phyloP scores from a whole-genome alignment of 148 eudicot genomes.

The Polygonum maritimum region DNA sequence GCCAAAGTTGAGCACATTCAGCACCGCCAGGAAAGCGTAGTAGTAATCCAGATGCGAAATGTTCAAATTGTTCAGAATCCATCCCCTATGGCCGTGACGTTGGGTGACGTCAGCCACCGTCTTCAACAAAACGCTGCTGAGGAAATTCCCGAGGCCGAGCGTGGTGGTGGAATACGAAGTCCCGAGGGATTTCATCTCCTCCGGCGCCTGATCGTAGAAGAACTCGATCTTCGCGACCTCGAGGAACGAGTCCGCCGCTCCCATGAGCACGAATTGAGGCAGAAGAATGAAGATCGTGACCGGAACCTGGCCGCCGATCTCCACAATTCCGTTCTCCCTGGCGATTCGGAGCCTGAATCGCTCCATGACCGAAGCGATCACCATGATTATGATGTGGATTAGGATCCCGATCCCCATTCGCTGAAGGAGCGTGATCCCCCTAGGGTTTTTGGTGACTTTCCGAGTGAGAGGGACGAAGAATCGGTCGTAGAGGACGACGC shows the following conservation, averaged over 20 bases:
- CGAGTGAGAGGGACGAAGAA: constrained; percentile 34
- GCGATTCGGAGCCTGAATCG: constrained; percentile 47
- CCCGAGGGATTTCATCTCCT: constrained; percentile 81
- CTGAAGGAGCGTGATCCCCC: constrained; percentile 65
- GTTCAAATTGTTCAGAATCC: constrained; percentile 74
- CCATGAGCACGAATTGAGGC: constrained; percentile 69
- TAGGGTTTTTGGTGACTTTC: constrained; percentile 51
- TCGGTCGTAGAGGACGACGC: constrained; percentile 51
- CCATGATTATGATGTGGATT: constrained; percentile 49
- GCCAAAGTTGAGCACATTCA: constrained; percentile 47
- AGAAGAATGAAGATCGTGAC: constrained; percentile 47
- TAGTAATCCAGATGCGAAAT: constrained; percentile 70
- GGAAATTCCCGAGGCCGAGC: constrained; percentile 58
- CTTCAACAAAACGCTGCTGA: constrained; percentile 59
- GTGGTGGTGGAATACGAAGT: constrained; percentile 56
- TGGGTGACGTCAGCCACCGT: constrained; percentile 42
- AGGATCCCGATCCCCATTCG: constrained; percentile 69
- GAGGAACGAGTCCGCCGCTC: constrained; percentile 57
- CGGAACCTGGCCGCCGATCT: constrained; percentile 45
- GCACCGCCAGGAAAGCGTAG: constrained; percentile 42
- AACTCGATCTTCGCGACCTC: constrained; percentile 74
- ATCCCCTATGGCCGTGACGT: constrained; percentile 42
- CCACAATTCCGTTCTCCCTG: constrained; percentile 33
- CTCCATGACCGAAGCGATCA: constrained; percentile 35
- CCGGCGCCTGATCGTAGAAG: constrained; percentile 85